A percentile compares a stretch with the other conserved stretches of the same genome.
Conservation (phyloP, 192 early-diverging fungal genomes). For the Mortierella claussenii region DNA sequence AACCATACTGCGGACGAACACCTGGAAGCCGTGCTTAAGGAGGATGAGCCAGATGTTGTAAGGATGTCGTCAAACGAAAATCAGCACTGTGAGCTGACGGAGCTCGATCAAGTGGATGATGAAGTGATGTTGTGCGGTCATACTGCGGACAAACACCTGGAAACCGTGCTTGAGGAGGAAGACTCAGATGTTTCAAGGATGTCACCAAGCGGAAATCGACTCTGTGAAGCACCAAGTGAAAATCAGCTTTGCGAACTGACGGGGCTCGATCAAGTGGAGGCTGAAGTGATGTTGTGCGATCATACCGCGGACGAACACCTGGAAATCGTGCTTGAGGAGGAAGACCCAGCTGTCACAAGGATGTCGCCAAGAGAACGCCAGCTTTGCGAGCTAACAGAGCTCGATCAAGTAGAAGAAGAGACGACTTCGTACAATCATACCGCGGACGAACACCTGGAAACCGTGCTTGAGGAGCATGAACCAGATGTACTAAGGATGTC, state of each 20-base stretch:
- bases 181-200: neutral
- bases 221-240: too few relatives aligned
- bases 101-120: neutral
- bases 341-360: neutral
- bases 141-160: neutral
- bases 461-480: constrained; percentile 22
- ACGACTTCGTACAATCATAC: neutral
- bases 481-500: too few relatives aligned
- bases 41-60: constrained; percentile 2
- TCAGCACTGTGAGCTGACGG: neutral
- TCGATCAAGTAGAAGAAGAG: neutral
- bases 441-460: constrained; percentile 7
- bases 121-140: neutral
- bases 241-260: neutral
- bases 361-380: neutral
- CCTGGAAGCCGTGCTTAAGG: constrained; percentile 19
- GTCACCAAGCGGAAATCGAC: neutral
- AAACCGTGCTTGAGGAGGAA: constrained; percentile 20
- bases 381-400: neutral
- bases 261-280: neutral
- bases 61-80: neutral
- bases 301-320: constrained; percentile 3
- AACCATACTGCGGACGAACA: neutral
- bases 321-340: constrained; percentile 21
- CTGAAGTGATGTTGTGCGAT: neutral